Base-by-base conservation (phyloP, 495 filamentous ascomycete species). In the Hyaloscypha bicolor region DNA sequence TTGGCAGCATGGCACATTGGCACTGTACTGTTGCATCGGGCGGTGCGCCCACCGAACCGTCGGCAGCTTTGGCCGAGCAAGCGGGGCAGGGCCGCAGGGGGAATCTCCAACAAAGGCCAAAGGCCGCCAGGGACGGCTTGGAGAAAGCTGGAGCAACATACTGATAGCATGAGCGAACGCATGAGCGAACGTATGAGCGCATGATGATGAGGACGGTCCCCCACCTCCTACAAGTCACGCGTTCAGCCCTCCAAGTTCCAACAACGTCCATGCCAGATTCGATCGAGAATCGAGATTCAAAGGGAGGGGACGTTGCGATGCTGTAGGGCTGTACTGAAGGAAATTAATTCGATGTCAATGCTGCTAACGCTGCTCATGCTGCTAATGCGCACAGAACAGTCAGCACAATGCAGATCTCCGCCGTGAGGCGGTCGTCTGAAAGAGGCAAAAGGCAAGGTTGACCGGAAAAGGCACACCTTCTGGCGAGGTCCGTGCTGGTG, bases 391-490 rank as follows among this genome's bases (percentile, higher is more conserved):
- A 48, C 16, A 48, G 42, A 48, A 48, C 8, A 37, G 16, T 48
- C 42, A 48, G 42, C 42, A 48, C 16, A 48, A 14, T 48, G 57
- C 57, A 60, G 57, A 60, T 60, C 57, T 37, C 31, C 30, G 19
- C 3, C 39, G 32, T 37, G 57, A 60, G 57, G 57, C 57, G 57
- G n/a, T 19, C 19, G 19, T 39, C 32, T 9, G 4, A 37, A 60
- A 37, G 4, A 60, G 8, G 57, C 3, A 1, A 48, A 6, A 48
- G 42, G 16, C 42, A 48, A 19, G 42, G 11, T 4, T 14, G 42
- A 12, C 16, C 3, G 35, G 57, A 60, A 19, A 22, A 22, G n/a
- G 57, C 29, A 30, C 57, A 60, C 12, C 1, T 12, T 48, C 42
- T 48, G 42, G 16, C 9, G 16, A 48, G 42, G 42, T 48, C 42